Evolutionary conservation across 345 rosid genomes (phyloP), one percentile per base, ranked within the genome.

Genomic region (Iberis pinnata): DNA sequence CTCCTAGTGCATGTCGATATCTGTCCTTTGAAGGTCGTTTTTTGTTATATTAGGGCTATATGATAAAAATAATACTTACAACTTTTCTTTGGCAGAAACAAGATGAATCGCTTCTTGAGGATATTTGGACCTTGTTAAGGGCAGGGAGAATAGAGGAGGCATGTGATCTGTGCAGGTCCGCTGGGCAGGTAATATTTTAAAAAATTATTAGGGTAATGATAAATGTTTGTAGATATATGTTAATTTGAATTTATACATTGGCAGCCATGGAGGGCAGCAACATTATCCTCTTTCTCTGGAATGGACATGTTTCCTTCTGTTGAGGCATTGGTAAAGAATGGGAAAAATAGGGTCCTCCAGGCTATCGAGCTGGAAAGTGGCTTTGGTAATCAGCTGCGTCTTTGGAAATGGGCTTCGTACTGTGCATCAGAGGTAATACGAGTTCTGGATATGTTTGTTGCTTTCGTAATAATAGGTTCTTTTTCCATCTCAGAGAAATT

Each of bases 261-360:
- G 58, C 72, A 92, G 98, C 85, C 98, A 7, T 92, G 96, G 98
- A 81, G 93, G 75, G 96, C 96, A 46, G 95, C 95, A 67, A 83
- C 88, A 50, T 74, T 92, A 53, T 74, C 77, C 64, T 86, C 98
- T 15, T 85, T 92, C 73, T 89, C 88, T 64, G 98, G 95, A 60
- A 56, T 77, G 70, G 84, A 83, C 55, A 60, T 88, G 60, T 73
- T 73, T 80, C 96, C 96, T 63, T 88, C 98, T 53, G 67, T 76
- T 42, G 96, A 85, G 70, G 86, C 96, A 42, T 61, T 92, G 43
- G 37, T 64, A 53, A 92, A 83, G 77, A 85, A 92, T 64, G 95
- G 93, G 58, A 80, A 78, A 60, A 81, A 72, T 68, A 78, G 85
- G 67, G 78, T 71, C 43, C 80, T 88, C 54, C 98, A 88, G 68